These are phyloP conservation scores for Mycena venus DNA, from an alignment of 768 basidiomycete species.

Conservation along the genomic window DNA sequence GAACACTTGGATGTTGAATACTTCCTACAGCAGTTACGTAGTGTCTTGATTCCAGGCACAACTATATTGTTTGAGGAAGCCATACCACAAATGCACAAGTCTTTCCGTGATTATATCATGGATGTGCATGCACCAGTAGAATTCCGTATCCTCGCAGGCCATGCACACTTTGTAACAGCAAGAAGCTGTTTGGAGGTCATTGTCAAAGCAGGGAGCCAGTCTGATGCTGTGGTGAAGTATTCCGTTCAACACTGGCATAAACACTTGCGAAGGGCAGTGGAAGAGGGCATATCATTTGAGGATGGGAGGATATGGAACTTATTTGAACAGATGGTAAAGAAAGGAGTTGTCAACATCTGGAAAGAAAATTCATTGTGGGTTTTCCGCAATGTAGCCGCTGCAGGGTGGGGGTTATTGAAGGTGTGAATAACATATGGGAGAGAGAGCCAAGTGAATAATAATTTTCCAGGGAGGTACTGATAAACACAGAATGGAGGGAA, in stretches of 20 bases:
- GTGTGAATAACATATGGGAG: background rate
- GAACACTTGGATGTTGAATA: background rate
- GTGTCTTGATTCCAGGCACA: too few species aligned
- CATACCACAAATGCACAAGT: slow-evolving; percentile 20
- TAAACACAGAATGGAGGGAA: background rate
- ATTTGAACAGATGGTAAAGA: background rate
- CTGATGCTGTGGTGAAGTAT: background rate
- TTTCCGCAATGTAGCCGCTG: background rate
- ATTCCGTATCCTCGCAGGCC: background rate
- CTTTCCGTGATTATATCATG: slow-evolving; percentile 13
- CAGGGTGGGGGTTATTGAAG: too few species aligned
- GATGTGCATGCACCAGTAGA: background rate
- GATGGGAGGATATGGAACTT: slow-evolving; percentile 4
- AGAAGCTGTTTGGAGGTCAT: too few species aligned
- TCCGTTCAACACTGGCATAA: slow-evolving; percentile 3
- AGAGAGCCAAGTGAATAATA: background rate
- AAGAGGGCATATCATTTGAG: background rate
- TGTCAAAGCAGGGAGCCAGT: slow-evolving; percentile 1
- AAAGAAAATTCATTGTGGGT: background rate
- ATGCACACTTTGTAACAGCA: too few species aligned
- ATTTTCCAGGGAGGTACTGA: background rate
- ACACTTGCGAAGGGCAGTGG: slow-evolving; percentile 18
- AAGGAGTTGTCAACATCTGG: background rate
- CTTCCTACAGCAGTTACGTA: background rate
- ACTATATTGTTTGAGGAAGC: slow-evolving; percentile 12